These are phyloP conservation scores for Phanerochaete carnosa DNA, from an alignment of 768 basidiomycete species.

Conservation along the genomic window DNA sequence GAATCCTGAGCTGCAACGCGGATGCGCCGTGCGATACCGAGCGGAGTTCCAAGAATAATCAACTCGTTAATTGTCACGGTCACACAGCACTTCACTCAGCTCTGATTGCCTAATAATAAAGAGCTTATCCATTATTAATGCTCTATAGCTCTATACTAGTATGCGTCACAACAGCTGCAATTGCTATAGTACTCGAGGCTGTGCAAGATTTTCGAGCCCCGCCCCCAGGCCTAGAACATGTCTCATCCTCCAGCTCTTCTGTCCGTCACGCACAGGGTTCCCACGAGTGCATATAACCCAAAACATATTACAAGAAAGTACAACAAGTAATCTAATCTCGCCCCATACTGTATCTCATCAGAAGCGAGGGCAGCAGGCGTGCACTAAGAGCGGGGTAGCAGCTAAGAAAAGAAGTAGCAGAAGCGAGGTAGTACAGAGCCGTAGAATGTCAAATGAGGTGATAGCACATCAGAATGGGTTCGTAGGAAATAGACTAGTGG, in stretches of 20 bases:
- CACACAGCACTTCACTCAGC: neutral
- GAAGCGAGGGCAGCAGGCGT: neutral
- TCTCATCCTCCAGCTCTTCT: neutral
- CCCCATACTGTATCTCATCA: neutral
- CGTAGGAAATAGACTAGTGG: neutral
- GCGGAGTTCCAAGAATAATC: conserved; percentile 2
- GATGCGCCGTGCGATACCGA: neutral
- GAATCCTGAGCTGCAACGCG: conserved; percentile 21
- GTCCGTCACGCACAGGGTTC: neutral
- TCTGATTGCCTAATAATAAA: neutral
- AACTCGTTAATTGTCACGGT: neutral
- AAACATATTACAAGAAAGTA: neutral
- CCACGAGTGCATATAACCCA: neutral
- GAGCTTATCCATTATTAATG: neutral
- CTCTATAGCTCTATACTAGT: neutral
- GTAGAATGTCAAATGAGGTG: neutral
- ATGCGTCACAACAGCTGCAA: neutral
- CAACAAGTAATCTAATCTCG: neutral
- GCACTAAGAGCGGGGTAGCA: neutral
- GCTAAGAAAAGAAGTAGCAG: neutral
- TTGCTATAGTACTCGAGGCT: neutral
- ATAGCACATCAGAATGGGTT: neutral
- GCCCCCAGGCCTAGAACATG: neutral
- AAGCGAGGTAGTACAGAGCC: neutral
- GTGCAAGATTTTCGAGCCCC: neutral